phyloP scores from a whole-genome alignment of 2,329 filamentous ascomycete species.

The Colletotrichum sp. region DNA sequence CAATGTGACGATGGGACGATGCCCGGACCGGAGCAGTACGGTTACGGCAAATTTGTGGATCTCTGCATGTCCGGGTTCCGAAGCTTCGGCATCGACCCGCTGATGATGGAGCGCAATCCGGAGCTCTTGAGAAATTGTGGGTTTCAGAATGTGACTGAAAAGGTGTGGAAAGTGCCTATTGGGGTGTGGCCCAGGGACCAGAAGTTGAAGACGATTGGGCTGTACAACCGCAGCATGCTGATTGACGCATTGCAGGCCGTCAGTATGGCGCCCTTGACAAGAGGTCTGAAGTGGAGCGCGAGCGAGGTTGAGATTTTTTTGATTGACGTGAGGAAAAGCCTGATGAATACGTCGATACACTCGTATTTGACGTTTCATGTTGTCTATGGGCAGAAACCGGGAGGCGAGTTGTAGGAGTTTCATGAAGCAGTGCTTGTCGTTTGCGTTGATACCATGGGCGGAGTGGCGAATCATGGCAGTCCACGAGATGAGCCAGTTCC shows the following conservation, averaged over 20 bases:
- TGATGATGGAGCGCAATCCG: slow-evolving; percentile 54
- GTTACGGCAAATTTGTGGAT: slow-evolving; percentile 59
- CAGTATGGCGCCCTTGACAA: slow-evolving; percentile 43
- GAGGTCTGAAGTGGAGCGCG: slow-evolving; percentile 41
- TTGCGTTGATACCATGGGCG: too few relatives aligned
- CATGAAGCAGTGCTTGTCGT: too few relatives aligned
- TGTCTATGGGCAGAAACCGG: slow-evolving; percentile 55
- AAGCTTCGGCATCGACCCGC: slow-evolving; percentile 50
- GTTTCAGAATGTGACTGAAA: slow-evolving; percentile 23
- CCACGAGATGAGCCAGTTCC: too few relatives aligned
- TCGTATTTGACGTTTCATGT: slow-evolving; percentile 54
- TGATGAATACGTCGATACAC: slow-evolving; percentile 51
- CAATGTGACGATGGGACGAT: slow-evolving; percentile 39
- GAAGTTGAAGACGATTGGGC: slow-evolving; percentile 19
- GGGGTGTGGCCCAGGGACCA: slow-evolving; percentile 24
- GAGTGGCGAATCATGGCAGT: too few relatives aligned
- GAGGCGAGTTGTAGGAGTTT: neutral
- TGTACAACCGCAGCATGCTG: slow-evolving; percentile 25
- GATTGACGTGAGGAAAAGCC: slow-evolving; percentile 51
- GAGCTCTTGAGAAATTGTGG: slow-evolving; percentile 48
- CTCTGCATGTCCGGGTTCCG: slow-evolving; percentile 49
- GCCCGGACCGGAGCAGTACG: slow-evolving; percentile 41
- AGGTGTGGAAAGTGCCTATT: slow-evolving; percentile 25
- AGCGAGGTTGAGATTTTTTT: slow-evolving; percentile 43
- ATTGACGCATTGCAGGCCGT: slow-evolving; percentile 10